phyloP scores from a whole-genome alignment of 495 filamentous ascomycete genomes.

The Chaetomidium leptoderma region DNA sequence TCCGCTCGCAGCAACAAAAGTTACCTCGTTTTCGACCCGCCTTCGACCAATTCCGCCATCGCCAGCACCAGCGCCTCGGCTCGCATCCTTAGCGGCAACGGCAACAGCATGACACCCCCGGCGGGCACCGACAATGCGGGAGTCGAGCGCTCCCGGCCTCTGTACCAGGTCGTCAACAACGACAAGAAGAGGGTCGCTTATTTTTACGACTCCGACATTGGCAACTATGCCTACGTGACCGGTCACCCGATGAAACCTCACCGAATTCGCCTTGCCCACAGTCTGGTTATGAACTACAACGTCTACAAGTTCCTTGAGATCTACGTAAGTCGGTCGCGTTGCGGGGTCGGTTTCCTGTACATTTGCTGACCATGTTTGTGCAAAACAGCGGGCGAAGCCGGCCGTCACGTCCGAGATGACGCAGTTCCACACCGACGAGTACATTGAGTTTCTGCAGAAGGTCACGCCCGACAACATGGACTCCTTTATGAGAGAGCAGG shows the following conservation, averaged over 20 bases:
- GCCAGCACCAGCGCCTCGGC: too few species aligned
- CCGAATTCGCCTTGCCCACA: conserved; percentile 93
- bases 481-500: conserved; percentile 81
- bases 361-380: not conserved
- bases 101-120: conserved; percentile 23
- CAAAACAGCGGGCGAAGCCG: conserved; percentile 81
- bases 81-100: too few species aligned
- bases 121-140: conserved; percentile 33
- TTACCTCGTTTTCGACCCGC: not conserved
- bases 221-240: conserved; percentile 94
- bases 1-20: not conserved
- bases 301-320: conserved; percentile 99
- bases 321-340: conserved; percentile 61
- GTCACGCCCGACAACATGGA: conserved; percentile 99
- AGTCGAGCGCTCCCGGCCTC: conserved; percentile 32
- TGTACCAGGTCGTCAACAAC: conserved; percentile 30
- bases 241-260: conserved; percentile 99
- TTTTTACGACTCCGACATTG: conserved; percentile 97
- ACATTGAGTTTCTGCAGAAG: conserved; percentile 94
- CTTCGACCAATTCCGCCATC: not conserved
- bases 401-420: conserved; percentile 97
- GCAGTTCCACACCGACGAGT: conserved; percentile 98
- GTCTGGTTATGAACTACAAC: conserved; percentile 97
- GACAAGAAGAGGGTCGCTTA: conserved; percentile 76
- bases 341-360: not conserved